These are phyloP conservation scores for Cladosporium sp. DNA, from an alignment of 2,329 filamentous ascomycete genomes.

Conservation along the genomic window DNA sequence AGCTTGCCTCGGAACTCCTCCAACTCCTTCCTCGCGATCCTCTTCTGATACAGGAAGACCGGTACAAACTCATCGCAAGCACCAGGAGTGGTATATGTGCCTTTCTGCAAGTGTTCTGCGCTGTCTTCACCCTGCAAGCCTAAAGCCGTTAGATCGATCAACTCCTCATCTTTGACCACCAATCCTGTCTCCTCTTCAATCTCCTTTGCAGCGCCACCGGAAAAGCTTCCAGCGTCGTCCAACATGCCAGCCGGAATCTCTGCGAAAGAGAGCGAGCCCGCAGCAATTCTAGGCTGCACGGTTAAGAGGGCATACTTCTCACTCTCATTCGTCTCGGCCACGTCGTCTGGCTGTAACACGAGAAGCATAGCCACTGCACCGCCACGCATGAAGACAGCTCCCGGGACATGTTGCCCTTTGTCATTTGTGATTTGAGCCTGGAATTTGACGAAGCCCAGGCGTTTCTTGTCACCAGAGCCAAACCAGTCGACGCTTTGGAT, in stretches of 20 bases:
- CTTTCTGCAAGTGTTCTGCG: constrained; percentile 42
- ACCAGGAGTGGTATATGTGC: constrained; percentile 52
- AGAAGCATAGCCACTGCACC: constrained; percentile 57
- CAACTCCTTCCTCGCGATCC: constrained; percentile 46
- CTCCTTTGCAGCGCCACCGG: constrained; percentile 53
- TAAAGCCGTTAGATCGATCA: constrained; percentile 53
- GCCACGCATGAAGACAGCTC: constrained; percentile 55
- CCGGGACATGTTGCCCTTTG: constrained; percentile 49
- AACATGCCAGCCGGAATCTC: constrained; percentile 61
- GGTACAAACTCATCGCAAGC: constrained; percentile 58
- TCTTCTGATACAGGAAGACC: constrained; percentile 53
- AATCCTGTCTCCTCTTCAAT: constrained; percentile 56
- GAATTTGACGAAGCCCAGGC: constrained; percentile 55
- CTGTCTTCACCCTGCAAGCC: constrained; percentile 32
- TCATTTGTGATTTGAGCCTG: constrained; percentile 52
- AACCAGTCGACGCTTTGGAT: constrained; percentile 55
- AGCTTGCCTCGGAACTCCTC: constrained; percentile 49
- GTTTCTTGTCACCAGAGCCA: constrained; percentile 29
- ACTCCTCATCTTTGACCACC: constrained; percentile 45
- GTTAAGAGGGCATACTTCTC: constrained; percentile 53
- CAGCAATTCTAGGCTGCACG: constrained; percentile 54
- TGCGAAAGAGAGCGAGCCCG: constrained; percentile 50
- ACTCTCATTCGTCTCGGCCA: constrained; percentile 35
- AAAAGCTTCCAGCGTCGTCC: constrained; percentile 51
- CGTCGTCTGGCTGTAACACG: constrained; percentile 52